phyloP scores from a whole-genome alignment of 345 rosid genomes.

The Mercurialis annua region DNA sequence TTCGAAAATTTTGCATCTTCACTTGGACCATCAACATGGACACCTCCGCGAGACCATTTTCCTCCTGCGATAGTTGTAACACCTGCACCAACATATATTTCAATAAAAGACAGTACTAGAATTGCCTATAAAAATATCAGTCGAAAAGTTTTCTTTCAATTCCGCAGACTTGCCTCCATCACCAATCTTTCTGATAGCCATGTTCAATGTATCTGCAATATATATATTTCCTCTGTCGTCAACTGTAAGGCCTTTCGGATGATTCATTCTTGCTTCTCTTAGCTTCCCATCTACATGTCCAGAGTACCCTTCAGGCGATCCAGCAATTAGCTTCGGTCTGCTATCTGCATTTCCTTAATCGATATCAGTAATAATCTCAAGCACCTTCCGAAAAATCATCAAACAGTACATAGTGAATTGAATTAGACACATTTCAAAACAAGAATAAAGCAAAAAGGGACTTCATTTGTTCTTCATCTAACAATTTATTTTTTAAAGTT shows the following conservation, averaged over 20 bases:
- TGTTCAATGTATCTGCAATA: slow-evolving; percentile 33
- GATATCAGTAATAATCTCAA: background rate
- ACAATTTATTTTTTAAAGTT: background rate
- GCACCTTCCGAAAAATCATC: background rate
- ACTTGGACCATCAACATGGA: slow-evolving; percentile 73
- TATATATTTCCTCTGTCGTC: slow-evolving; percentile 31
- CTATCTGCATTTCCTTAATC: slow-evolving; percentile 23
- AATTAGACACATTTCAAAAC: too few species aligned
- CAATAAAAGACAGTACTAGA: background rate
- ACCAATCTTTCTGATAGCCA: slow-evolving; percentile 33
- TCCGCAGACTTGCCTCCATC: slow-evolving; percentile 19
- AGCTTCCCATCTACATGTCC: slow-evolving; percentile 35
- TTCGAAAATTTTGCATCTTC: slow-evolving; percentile 82
- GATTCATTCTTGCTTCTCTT: slow-evolving; percentile 33
- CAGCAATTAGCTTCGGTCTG: slow-evolving; percentile 33
- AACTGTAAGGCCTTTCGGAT: slow-evolving; percentile 29
- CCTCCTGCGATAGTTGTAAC: slow-evolving; percentile 91
- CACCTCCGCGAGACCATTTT: slow-evolving; percentile 61
- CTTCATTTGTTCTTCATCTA: too few species aligned
- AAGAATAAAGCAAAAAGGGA: too few species aligned
- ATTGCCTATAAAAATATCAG: background rate
- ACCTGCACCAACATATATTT: slow-evolving; percentile 38
- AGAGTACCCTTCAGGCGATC: slow-evolving; percentile 28
- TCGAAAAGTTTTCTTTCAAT: background rate
- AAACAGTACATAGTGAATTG: background rate